Conservation (phyloP, 805 yeast genomes). For the Isabelozyma heimii region DNA sequence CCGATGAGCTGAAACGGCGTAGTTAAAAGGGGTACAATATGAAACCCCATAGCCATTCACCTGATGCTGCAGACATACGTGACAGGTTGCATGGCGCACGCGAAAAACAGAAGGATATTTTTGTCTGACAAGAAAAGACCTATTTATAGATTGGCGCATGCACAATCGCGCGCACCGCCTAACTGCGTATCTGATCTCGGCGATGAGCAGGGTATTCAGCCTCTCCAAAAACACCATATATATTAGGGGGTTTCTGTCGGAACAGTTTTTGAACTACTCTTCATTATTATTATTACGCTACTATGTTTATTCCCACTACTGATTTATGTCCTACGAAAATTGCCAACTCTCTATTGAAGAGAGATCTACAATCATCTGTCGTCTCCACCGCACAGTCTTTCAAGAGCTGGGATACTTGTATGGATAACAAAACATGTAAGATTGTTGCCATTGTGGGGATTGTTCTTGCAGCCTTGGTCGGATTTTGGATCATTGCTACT, state of each 20-base stretch:
- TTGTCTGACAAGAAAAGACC: background rate
- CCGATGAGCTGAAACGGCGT: too few species aligned
- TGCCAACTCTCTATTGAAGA: background rate
- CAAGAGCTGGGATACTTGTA: conserved; percentile 72
- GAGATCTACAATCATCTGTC: conserved; percentile 1
- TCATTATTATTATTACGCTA: background rate
- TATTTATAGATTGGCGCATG: background rate
- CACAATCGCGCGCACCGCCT: background rate
- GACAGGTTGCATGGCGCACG: too few species aligned
- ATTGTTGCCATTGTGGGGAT: conserved; percentile 75
- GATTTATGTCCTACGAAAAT: background rate
- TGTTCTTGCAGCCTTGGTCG: conserved; percentile 51
- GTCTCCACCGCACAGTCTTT: conserved; percentile 49
- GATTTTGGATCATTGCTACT: conserved; percentile 55
- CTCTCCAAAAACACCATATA: too few species aligned
- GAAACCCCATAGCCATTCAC: too few species aligned
- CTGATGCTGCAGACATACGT: too few species aligned
- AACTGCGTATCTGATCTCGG: background rate
- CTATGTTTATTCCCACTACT: background rate
- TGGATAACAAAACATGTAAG: conserved; percentile 74
- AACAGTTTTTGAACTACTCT: too few species aligned
- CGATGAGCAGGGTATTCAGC: background rate
- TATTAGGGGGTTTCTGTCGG: too few species aligned
- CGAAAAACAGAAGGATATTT: too few species aligned
- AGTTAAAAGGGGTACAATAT: too few species aligned